phyloP scores from a whole-genome alignment of 2,329 filamentous ascomycete species.

The Metarhizium brunneum region DNA sequence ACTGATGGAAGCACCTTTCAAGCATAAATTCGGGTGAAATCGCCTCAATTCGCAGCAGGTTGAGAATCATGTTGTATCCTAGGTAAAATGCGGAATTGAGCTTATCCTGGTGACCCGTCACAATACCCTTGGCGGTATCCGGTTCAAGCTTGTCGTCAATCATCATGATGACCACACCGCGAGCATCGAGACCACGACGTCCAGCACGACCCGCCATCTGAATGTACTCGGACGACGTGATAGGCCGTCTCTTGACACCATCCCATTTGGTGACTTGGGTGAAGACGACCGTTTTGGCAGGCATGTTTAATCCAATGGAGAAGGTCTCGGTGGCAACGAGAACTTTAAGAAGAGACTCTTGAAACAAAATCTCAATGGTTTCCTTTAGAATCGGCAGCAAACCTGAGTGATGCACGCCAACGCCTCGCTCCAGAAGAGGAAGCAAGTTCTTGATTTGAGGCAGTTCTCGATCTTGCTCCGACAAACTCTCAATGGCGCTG shows the following conservation, averaged over 20 bases:
- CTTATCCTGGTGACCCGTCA: conserved; percentile 92
- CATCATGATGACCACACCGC: conserved; percentile 99
- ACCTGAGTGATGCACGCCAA: conserved; percentile 95
- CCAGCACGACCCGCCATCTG: conserved; percentile 98
- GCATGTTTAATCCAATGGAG: conserved; percentile 98
- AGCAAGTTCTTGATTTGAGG: conserved; percentile 88
- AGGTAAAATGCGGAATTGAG: conserved; percentile 97
- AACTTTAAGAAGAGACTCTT: conserved; percentile 95
- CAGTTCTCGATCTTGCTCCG: conserved; percentile 79
- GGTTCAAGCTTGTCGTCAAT: conserved; percentile 95
- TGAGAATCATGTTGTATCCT: conserved; percentile 98
- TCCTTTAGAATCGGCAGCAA: conserved; percentile 94
- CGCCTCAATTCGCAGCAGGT: conserved; percentile 94
- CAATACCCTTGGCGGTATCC: conserved; percentile 85
- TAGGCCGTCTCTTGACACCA: conserved; percentile 67
- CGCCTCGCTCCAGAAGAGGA: conserved; percentile 79
- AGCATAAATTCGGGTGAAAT: conserved; percentile 98
- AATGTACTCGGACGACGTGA: conserved; percentile 93
- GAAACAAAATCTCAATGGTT: conserved; percentile 97
- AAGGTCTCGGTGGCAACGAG: conserved; percentile 98
- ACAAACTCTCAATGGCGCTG: conserved; percentile 85
- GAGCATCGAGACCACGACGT: conserved; percentile 91
- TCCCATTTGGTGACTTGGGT: conserved; percentile 95
- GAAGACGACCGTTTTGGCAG: conserved; percentile 98
- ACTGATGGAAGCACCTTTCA: conserved; percentile 97